A percentile compares a stretch with the other conserved stretches of the same genome.
These are phyloP conservation scores for Colletotrichum sp. DNA, from an alignment of 2,329 filamentous ascomycete species.

Conservation along the genomic window DNA sequence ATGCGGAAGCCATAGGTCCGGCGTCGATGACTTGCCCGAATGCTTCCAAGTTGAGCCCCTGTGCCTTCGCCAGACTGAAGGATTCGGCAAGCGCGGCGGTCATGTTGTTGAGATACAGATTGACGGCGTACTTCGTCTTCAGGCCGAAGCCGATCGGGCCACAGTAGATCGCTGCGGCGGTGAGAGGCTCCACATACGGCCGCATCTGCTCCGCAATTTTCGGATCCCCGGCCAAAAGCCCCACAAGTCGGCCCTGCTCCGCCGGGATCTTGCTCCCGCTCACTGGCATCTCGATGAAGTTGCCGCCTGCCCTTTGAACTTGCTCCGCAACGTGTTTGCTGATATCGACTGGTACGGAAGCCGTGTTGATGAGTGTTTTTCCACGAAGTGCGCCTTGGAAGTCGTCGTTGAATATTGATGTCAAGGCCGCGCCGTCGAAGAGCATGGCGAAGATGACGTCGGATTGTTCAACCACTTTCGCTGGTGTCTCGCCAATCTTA, in stretches of 20 bases:
- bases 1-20: conserved; percentile 33
- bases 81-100: conserved; percentile 36
- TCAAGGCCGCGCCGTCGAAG: conserved; percentile 29
- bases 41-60: conserved; percentile 33
- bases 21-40: conserved; percentile 33
- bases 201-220: conserved; percentile 26
- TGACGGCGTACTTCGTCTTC: conserved; percentile 36
- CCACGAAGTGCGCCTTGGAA: conserved; percentile 28
- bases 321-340: conserved; percentile 26
- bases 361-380: conserved; percentile 36
- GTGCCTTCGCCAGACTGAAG: conserved; percentile 33
- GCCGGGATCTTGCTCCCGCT: conserved; percentile 37
- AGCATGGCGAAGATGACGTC: conserved; percentile 36
- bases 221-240: conserved; percentile 35
- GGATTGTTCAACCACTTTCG: conserved; percentile 27
- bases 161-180: conserved; percentile 35
- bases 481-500: conserved; percentile 26
- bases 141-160: conserved; percentile 34
- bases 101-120: conserved; percentile 31
- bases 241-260: conserved; percentile 35
- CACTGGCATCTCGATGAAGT: conserved; percentile 38
- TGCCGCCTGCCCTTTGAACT: conserved; percentile 27
- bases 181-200: conserved; percentile 19
- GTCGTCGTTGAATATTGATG: conserved; percentile 26
- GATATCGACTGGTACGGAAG: conserved; percentile 30